phyloP scores from a whole-genome alignment of 2,329 filamentous ascomycete species.

The Remersonia thermophila region DNA sequence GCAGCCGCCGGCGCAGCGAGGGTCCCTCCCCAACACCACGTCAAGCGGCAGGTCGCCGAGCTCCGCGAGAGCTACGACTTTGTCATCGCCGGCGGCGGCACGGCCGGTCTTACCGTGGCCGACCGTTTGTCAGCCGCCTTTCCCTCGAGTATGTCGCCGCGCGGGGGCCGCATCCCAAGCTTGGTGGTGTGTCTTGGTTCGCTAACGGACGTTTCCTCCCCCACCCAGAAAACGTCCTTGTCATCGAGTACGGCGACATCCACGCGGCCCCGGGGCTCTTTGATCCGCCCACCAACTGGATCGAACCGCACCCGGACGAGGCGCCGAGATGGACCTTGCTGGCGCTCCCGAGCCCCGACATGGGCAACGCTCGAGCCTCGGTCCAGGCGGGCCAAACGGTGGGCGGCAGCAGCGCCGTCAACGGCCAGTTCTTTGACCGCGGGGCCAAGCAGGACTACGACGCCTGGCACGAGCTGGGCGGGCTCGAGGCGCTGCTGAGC shows the following conservation, averaged over 20 bases:
- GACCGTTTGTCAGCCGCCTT: constrained; percentile 22
- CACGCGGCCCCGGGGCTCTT: constrained; percentile 11
- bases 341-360: constrained; percentile 8
- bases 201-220: neutral
- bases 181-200: constrained; percentile 9
- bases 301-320: constrained; percentile 1
- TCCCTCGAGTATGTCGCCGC: constrained; percentile 19
- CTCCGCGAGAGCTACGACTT: constrained; percentile 22
- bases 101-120: constrained; percentile 23
- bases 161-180: neutral
- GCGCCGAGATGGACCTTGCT: constrained; percentile 4
- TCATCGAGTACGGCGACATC: constrained; percentile 17
- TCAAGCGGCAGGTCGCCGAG: constrained; percentile 18
- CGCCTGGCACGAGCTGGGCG: constrained; percentile 21
- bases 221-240: constrained; percentile 11
- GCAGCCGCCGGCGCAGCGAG: constrained; percentile 2
- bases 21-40: neutral
- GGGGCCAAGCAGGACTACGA: constrained; percentile 25
- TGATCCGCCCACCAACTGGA: constrained; percentile 18
- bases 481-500: constrained; percentile 3
- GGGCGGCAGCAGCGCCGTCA: constrained; percentile 26
- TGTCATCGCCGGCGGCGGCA: constrained; percentile 23
- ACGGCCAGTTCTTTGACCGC: constrained; percentile 28
- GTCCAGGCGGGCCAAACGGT: constrained; percentile 24
- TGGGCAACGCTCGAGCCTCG: constrained; percentile 18